Percentiles rank a stretch among this genome's conserved stretches.
phyloP scores from a whole-genome alignment of 2,329 filamentous ascomycete species.

The Periglandula ipomoeae region DNA sequence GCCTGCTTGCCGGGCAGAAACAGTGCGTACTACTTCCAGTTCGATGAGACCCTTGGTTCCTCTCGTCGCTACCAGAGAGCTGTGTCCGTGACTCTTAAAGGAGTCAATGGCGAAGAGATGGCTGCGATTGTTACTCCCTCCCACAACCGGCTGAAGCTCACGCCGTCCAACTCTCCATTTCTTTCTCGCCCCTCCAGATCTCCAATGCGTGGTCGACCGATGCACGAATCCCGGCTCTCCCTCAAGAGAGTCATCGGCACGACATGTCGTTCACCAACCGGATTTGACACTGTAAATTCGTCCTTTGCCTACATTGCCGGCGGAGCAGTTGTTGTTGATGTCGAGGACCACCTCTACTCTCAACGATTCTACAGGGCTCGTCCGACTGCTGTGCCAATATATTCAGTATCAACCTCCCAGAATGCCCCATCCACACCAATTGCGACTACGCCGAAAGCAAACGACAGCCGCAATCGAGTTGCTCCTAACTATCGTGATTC shows the following conservation, averaged over 20 bases:
- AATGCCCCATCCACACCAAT: constrained; percentile 41
- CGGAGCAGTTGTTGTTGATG: constrained; percentile 80
- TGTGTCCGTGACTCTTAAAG: constrained; percentile 3
- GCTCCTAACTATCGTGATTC: constrained; percentile 40
- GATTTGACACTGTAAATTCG: constrained; percentile 71
- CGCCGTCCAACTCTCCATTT: constrained; percentile 69
- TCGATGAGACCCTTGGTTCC: not conserved
- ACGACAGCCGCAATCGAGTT: constrained; percentile 52
- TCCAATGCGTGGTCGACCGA: constrained; percentile 41
- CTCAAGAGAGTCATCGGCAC: constrained; percentile 84
- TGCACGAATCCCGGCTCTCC: constrained; percentile 53
- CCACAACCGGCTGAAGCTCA: constrained; percentile 55
- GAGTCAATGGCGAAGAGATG: constrained; percentile 48
- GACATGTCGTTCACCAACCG: constrained; percentile 74
- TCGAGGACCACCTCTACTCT: constrained; percentile 57
- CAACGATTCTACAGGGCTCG: constrained; percentile 90
- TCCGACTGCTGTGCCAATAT: constrained; percentile 61
- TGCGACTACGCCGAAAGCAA: constrained; percentile 46
- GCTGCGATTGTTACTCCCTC: constrained; percentile 40
- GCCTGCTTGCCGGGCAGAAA: not conserved
- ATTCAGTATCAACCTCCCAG: constrained; percentile 46
- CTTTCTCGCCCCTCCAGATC: constrained; percentile 54
- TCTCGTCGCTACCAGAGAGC: not conserved
- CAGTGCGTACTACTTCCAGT: not conserved
- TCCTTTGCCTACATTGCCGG: constrained; percentile 89